Conservation (phyloP, 495 filamentous ascomycete genomes). For the Rostrohypoxylon terebratum region DNA sequence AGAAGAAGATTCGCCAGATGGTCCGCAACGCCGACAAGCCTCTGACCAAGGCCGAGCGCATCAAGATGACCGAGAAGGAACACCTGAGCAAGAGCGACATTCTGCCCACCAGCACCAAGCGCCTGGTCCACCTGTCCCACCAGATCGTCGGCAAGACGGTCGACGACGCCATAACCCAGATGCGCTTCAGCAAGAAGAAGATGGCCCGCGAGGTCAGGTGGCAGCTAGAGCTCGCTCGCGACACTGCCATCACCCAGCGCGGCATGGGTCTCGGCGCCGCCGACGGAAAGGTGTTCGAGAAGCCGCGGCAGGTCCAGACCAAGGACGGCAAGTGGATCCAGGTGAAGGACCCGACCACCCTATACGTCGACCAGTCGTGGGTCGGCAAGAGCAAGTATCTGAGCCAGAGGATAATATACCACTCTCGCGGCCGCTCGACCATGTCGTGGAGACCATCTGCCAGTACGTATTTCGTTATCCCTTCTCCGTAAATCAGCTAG, state of each 20-base stretch:
- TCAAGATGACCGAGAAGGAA: conserved; percentile 80
- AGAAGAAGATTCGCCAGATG: conserved; percentile 81
- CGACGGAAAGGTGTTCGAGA: conserved; percentile 38
- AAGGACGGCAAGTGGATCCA: conserved; percentile 71
- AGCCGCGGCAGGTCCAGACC: conserved; percentile 57
- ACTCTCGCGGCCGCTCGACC: conserved; percentile 75
- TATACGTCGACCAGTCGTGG: conserved; percentile 94
- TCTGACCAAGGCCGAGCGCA: conserved; percentile 68
- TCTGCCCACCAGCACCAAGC: conserved; percentile 87
- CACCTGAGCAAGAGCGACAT: conserved; percentile 70
- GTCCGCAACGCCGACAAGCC: conserved; percentile 72
- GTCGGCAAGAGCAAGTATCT: conserved; percentile 77
- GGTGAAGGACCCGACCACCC: conserved; percentile 74
- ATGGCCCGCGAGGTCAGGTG: conserved; percentile 80
- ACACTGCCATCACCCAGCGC: conserved; percentile 77
- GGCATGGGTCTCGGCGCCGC: conserved; percentile 84
- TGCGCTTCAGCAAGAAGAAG: conserved; percentile 96
- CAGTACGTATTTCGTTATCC: conserved; percentile 62
- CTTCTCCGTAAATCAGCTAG: not conserved
- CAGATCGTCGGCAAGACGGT: conserved; percentile 93
- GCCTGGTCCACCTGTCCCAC: conserved; percentile 81
- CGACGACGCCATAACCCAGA: conserved; percentile 92
- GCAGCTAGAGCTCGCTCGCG: conserved; percentile 81
- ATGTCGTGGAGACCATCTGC: conserved; percentile 74
- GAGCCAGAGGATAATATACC: conserved; percentile 65